A percentile compares a stretch with the other conserved stretches of the same genome.
Evolutionary conservation across 805 yeast species (phyloP).

Genomic region (Spathaspora sp.): DNA sequence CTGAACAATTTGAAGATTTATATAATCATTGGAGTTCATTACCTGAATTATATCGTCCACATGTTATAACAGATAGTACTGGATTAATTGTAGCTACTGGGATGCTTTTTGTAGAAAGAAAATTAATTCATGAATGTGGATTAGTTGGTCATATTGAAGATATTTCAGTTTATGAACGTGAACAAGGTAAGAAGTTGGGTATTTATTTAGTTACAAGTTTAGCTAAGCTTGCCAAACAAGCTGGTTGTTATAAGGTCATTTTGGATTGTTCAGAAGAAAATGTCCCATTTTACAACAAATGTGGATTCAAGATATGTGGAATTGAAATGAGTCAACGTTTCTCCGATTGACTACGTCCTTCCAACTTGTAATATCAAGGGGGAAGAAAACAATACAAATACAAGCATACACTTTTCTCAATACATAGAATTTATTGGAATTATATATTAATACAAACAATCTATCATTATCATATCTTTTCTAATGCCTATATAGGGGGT

Average conservation of each 20-base stretch:
- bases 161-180: slow-evolving; percentile 68
- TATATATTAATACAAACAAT: not conserved
- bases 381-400: not conserved
- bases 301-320: slow-evolving; percentile 70
- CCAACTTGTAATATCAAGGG: not conserved
- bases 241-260: slow-evolving; percentile 83
- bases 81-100: slow-evolving; percentile 79
- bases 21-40: slow-evolving; percentile 56
- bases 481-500: slow-evolving; percentile 25
- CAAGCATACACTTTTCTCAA: not conserved
- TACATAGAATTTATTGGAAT: not conserved
- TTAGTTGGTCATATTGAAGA: slow-evolving; percentile 93
- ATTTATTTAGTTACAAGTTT: slow-evolving; percentile 58
- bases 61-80: slow-evolving; percentile 56
- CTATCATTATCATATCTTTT: slow-evolving; percentile 22
- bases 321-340: slow-evolving; percentile 48
- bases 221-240: slow-evolving; percentile 51
- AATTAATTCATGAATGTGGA: slow-evolving; percentile 81
- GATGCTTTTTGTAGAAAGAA: slow-evolving; percentile 71
- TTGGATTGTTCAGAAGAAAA: slow-evolving; percentile 86
- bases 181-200: slow-evolving; percentile 87
- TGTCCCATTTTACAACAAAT: slow-evolving; percentile 81
- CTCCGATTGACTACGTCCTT: not conserved
- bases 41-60: slow-evolving; percentile 57
- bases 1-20: slow-evolving; percentile 45